phyloP scores from a whole-genome alignment of 495 filamentous ascomycete species.

The Lindgomyces ingoldianus region DNA sequence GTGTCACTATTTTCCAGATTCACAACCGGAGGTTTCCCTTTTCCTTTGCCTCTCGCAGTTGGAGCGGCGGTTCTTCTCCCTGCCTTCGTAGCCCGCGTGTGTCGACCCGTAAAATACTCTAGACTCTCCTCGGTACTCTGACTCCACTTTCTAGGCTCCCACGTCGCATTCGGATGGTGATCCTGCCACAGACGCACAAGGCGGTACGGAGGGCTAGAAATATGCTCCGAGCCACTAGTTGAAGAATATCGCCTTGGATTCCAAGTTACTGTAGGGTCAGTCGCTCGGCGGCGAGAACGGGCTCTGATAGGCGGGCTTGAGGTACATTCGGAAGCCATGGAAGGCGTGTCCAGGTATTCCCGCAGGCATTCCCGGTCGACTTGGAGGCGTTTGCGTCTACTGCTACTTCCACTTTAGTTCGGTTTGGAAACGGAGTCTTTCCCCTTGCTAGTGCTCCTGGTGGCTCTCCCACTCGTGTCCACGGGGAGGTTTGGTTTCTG shows the following conservation, averaged over 20 bases:
- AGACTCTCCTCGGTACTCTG: slow-evolving; percentile 5
- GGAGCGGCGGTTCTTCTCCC: neutral
- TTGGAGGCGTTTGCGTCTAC: no score
- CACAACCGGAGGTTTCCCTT: no score
- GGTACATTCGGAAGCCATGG: neutral
- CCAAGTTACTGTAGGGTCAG: neutral
- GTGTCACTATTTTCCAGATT: no score
- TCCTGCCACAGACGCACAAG: neutral
- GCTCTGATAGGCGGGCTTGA: neutral
- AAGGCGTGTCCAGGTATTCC: no score
- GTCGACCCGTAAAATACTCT: slow-evolving; percentile 6
- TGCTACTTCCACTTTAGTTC: no score
- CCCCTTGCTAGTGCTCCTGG: neutral
- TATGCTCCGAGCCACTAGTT: slow-evolving; percentile 7
- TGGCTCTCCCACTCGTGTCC: neutral
- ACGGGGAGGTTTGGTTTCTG: neutral
- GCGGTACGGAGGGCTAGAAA: slow-evolving; percentile 8
- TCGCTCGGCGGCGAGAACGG: neutral
- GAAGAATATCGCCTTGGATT: neutral
- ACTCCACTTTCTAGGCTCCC: slow-evolving; percentile 7
- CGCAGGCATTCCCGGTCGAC: no score
- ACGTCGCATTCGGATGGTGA: slow-evolving; percentile 5
- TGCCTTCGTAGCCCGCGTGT: neutral
- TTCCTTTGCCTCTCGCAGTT: neutral
- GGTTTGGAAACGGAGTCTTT: no score